A percentile compares a stretch with the other conserved stretches of the same genome.
These are phyloP conservation scores for Diplocarpon rosae DNA, from an alignment of 2,329 filamentous ascomycete genomes.

Conservation along the genomic window DNA sequence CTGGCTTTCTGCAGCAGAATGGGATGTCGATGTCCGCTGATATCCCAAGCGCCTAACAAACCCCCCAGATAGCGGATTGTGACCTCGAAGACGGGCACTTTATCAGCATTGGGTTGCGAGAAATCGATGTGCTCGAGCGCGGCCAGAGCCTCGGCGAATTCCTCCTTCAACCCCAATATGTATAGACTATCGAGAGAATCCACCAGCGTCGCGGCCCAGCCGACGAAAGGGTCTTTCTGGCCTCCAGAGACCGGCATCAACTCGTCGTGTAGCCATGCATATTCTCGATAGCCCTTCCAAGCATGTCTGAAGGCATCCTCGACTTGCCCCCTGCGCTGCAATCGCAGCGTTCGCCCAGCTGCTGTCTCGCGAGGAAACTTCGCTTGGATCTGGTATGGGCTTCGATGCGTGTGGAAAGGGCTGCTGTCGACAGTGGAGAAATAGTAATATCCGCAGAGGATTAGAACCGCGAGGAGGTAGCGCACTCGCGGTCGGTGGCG, in stretches of 20 bases:
- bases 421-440: neutral
- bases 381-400: conserved; percentile 17
- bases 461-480: neutral
- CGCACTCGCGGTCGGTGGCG: neutral
- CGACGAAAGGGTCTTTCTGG: conserved; percentile 70
- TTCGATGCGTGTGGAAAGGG: neutral
- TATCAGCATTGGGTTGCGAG: conserved; percentile 9
- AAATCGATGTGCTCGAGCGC: conserved; percentile 53
- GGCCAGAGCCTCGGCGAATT: conserved; percentile 51
- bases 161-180: conserved; percentile 69
- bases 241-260: conserved; percentile 58
- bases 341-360: conserved; percentile 5
- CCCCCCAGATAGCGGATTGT: conserved; percentile 31
- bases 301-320: conserved; percentile 28
- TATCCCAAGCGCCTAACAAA: conserved; percentile 28
- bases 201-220: conserved; percentile 78
- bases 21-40: conserved; percentile 22
- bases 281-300: conserved; percentile 70
- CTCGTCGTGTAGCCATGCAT: conserved; percentile 81
- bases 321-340: conserved; percentile 12
- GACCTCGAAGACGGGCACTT: conserved; percentile 30
- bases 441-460: neutral
- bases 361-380: conserved; percentile 9
- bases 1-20: conserved; percentile 24
- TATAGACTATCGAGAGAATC: conserved; percentile 72